Base-by-base conservation (phyloP, 140 eudicot species). In the Anethum foeniculum region DNA sequence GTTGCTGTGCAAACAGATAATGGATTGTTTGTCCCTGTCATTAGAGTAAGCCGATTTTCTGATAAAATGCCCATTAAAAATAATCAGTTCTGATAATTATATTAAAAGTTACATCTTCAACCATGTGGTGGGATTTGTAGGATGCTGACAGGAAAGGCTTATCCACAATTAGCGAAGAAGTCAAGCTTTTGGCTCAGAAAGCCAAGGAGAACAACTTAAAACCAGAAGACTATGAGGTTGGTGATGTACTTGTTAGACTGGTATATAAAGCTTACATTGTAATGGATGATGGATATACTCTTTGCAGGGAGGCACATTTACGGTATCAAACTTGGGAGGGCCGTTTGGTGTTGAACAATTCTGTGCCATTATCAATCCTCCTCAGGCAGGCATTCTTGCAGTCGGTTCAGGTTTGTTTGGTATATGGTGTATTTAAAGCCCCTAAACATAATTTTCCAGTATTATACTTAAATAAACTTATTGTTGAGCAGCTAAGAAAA, bases 1-100 rank as follows among this genome's bases (percentile, higher is more conserved):
- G 99, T 96, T 32, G 99, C 99, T 23, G 99, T 93, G 82, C 99
- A 96, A 84, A 96, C 99, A 15, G 99, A 96, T 39, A 91, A 96
- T 84, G 99, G 99, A 47, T 86, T 96, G 44, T 93, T 81, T 83
- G 99, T 96, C 65, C 99, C 99, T 49, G 96, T 96, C 44, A 74
- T 96, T 72, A 86, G 89, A 91, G 98, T 96, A 65, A 58, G 92
- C 84, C 71, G 71, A 71, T 30, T 36, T 32, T 46, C 60, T 77
- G 27, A 49, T 76, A 36, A 21, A 27, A 51, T 58, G 52, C 0
- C 58, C 78, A n/a, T 4, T 4, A 74, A 34, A 34, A 60, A 14
- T 78, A 39, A 79, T 36, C 47, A 19, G 34, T 30, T 4, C 30
- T n/a, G 41, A 51, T 38, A 25, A 8, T 47, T 14, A 39, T 84